Conservation (phyloP, 352 stramenopile species). For the Phytopythium vexans region DNA sequence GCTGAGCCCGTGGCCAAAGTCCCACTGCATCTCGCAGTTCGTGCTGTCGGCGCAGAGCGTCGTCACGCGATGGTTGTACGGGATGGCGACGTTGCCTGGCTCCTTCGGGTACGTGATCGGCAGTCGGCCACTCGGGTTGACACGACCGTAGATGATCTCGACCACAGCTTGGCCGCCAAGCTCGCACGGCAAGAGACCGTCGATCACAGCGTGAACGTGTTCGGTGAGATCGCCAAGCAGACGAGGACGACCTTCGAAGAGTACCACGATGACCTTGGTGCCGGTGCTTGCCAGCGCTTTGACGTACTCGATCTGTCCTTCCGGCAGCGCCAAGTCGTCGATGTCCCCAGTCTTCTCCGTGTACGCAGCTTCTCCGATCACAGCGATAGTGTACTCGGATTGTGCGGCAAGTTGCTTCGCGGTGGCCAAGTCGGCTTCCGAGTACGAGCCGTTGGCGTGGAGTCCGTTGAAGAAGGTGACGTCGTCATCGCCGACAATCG, state of each 20-base stretch:
- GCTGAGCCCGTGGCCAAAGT: constrained; percentile 46
- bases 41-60: constrained; percentile 25
- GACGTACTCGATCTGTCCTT: constrained; percentile 67
- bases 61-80: constrained; percentile 67
- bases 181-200: constrained; percentile 71
- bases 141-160: constrained; percentile 71
- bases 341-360: constrained; percentile 84
- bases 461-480: constrained; percentile 53
- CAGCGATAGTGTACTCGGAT: constrained; percentile 60
- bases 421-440: constrained; percentile 28
- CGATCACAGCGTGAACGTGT: constrained; percentile 59
- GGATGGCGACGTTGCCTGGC: constrained; percentile 45
- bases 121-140: constrained; percentile 77
- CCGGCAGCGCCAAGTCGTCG: constrained; percentile 50
- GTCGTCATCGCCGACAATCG: constrained; percentile 18
- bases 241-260: constrained; percentile 71
- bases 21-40: constrained; percentile 27
- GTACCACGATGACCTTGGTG: constrained; percentile 72
- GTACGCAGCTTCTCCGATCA: constrained; percentile 70
- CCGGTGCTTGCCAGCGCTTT: constrained; percentile 42
- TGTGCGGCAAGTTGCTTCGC: constrained; percentile 37
- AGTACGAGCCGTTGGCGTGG: constrained; percentile 37
- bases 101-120: constrained; percentile 81
- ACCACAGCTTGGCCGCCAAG: constrained; percentile 75
- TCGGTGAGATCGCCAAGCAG: constrained; percentile 55